Base-by-base conservation (phyloP, 2,329 filamentous ascomycete species). In the Dactylonectria estremocensis region DNA sequence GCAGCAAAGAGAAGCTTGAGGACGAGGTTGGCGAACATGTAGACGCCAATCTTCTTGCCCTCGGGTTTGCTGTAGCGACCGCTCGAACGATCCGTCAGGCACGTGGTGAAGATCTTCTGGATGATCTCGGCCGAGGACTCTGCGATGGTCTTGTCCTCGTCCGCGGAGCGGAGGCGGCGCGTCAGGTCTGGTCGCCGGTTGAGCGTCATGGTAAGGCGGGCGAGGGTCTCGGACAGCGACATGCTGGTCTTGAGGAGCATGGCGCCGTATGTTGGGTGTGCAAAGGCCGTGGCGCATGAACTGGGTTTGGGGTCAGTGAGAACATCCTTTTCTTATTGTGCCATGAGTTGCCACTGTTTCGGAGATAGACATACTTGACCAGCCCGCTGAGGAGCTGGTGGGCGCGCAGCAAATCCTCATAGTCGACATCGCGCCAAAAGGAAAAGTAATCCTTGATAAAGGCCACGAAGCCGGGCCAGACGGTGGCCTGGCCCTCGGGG, bases 21-120 rank as follows among this genome's bases (percentile, higher is more conserved):
- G 43, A 95, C 96, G 24, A 97, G 88, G 77, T 98, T 98, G 67
- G 95, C 95, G 81, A 97, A 95, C 66, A 93, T 91, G 82, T 98
- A 98, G 69, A 98, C 95, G 49, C 94, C 95, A 11, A 92, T 83
- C 77, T 95, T 94, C 78, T 95, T 97, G 61, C 95, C 94, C 74
- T 95, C 92, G 0, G 94, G 94, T 67, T 86, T 89, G 20, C 89
- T 90, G 72, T 88, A 88, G 13, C 89, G 85, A 28, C 88, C 90
- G 18, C 90, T 90, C 1, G 89, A 91, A 55, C 94, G 89, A 78
- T 97, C 95, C 4, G 93, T 95, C 37, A 97, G 83, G 71, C 95
- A 98, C 45, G 94, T 94, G 11, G 94, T 96, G 77, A 98, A 97
- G 22, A 95, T 94, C 78, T 95, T 93, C 68, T 97, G 92, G 66